Conservation (phyloP, 352 stramenopile genomes). For the Peronosclerospora sorghi region DNA sequence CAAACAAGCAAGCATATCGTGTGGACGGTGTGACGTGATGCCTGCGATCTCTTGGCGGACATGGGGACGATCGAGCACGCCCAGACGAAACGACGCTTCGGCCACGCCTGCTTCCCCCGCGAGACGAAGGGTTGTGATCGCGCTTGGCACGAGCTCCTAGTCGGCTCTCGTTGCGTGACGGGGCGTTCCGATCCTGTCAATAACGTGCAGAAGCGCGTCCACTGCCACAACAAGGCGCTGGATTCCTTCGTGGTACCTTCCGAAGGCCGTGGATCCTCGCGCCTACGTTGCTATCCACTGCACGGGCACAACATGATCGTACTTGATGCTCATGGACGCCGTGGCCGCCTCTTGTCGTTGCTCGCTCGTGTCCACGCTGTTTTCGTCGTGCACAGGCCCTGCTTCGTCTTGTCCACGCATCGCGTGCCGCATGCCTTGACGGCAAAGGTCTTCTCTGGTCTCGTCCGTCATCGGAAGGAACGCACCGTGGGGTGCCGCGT, state of each 20-base stretch:
- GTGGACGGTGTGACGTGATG: constrained; percentile 12
- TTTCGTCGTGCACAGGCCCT: no score
- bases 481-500: no score
- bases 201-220: constrained; percentile 13
- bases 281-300: constrained; percentile 21
- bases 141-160: constrained; percentile 14
- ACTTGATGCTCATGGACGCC: no score
- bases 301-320: constrained; percentile 20
- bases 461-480: no score
- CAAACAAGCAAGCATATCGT: constrained; percentile 24
- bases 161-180: constrained; percentile 5
- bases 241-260: constrained; percentile 17
- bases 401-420: no score
- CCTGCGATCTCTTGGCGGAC: constrained; percentile 10
- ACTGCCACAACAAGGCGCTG: constrained; percentile 13
- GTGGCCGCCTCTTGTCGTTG: no score
- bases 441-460: no score
- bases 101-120: constrained; percentile 24
- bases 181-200: constrained; percentile 14
- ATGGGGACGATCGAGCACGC: constrained; percentile 19
- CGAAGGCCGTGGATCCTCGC: constrained; percentile 7
- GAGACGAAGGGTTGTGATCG: constrained; percentile 12
- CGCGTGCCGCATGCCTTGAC: no score
- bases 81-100: constrained; percentile 28
- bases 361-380: no score